Base-by-base conservation (phyloP, 2,329 filamentous ascomycete genomes). In the Corinectria fuckeliana region DNA sequence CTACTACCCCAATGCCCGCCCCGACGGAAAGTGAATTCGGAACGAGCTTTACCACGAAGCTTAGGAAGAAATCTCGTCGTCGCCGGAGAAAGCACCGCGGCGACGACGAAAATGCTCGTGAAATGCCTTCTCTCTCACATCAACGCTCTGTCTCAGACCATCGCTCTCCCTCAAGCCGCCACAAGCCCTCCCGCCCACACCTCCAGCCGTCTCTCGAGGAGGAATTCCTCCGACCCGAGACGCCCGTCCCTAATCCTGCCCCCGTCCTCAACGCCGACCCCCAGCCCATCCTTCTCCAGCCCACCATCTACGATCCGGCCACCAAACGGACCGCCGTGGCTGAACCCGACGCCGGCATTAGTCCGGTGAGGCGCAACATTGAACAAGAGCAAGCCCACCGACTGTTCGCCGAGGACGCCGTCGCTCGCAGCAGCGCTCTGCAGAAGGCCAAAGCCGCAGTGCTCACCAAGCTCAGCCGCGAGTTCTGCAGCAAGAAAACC, bases 391-490 rank as follows among this genome's bases (percentile, higher is more conserved):
- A 83, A 64, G 76, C 79, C 2, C 83, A 86, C 61, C 79, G 83
- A 10, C 77, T 81, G 42, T 76, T 87, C 21, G 86, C 85, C 18
- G 82, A 88, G 62, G 85, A 88, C 65, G 78, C 81, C 3, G 81
- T 80, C 8, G 81, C 83, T 53, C 81, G 86, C 56, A 78, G 78
- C 4, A 82, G 78, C 64, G 84, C 85, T 9, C 75, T 89, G 49
- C 80, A 81, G 68, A 82, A 83, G 58, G 87, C 86, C 30, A 86
- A 85, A 70, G 84, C 86, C 62, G 83, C 84, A 1, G 85, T 89
- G 11, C 75, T 89, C 54, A 80, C 78, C 60, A 87, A 87, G 66
- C 79, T 89, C 50, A 82, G 79, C 66, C 80, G 80, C 55, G 83
- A 88, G 69, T 87, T 77, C 59, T 75, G 67, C 60, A 61, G 52